Evolutionary conservation across 2,329 filamentous ascomycete species (phyloP).

Genomic region (Neonectria magnoliae): DNA sequence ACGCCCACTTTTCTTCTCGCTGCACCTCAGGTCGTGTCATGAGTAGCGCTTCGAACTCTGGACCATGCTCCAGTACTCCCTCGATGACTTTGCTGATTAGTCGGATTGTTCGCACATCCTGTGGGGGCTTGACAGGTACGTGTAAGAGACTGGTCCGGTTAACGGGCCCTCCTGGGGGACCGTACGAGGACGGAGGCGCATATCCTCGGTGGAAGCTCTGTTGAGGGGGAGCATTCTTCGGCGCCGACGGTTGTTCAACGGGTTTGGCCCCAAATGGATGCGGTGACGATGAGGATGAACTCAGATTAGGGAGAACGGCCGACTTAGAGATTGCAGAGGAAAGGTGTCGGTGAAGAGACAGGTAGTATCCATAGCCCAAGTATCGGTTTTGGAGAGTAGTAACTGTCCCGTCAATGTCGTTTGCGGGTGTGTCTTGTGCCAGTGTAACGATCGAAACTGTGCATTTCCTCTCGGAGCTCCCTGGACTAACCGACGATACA

Average conservation of each 20-base stretch:
- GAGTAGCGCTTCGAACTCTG: constrained; percentile 89
- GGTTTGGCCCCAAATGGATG: constrained; percentile 83
- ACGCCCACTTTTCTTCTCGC: constrained; percentile 89
- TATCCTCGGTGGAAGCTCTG: constrained; percentile 68
- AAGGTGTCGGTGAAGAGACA: constrained; percentile 83
- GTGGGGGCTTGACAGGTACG: constrained; percentile 78
- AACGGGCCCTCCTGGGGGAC: constrained; percentile 52
- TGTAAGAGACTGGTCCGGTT: constrained; percentile 64
- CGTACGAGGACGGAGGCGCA: constrained; percentile 80
- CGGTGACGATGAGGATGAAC: constrained; percentile 55
- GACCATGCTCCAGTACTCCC: constrained; percentile 78
- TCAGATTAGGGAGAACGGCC: constrained; percentile 45
- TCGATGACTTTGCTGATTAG: constrained; percentile 92
- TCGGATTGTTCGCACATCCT: constrained; percentile 80
- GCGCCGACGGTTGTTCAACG: constrained; percentile 56
- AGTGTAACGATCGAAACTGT: constrained; percentile 83
- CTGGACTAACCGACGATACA: constrained; percentile 63
- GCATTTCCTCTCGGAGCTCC: constrained; percentile 72
- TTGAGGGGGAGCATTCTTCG: constrained; percentile 52
- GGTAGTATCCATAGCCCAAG: constrained; percentile 83
- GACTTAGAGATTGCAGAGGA: constrained; percentile 74
- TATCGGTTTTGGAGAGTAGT: constrained; percentile 84
- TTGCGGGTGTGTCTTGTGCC: constrained; percentile 81
- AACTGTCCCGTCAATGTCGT: constrained; percentile 84
- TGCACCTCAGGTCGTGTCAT: constrained; percentile 90